Conservation (phyloP, 148 eudicot genomes). For the Limonium bicolor region DNA sequence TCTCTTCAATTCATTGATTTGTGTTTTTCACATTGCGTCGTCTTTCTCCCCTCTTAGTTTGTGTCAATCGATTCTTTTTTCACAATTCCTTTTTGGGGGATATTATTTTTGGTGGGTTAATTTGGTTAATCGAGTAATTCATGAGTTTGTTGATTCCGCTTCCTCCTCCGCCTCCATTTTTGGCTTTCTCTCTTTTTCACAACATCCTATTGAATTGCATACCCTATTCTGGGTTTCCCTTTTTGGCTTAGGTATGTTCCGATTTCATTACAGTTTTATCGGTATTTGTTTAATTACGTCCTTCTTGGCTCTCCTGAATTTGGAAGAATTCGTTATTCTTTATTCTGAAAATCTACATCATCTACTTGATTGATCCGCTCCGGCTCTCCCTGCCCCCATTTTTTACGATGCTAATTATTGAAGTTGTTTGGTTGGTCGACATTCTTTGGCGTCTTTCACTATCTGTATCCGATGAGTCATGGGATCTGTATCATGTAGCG, state of each 20-base stretch:
- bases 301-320: background rate
- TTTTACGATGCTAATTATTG: background rate
- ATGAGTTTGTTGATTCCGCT: background rate
- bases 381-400: no score
- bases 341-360: no score
- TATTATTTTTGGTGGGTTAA: background rate
- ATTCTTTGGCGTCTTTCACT: no score
- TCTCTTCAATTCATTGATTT: background rate
- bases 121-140: background rate
- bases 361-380: no score
- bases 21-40: constrained; percentile 2
- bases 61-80: no score
- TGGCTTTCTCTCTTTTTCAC: constrained; percentile 4
- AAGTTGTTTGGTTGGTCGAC: background rate
- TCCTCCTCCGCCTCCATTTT: constrained; percentile 2
- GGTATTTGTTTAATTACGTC: background rate
- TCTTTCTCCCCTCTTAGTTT: background rate
- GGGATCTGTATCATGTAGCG: no score
- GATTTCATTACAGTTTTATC: background rate
- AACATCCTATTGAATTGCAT: constrained; percentile 2
- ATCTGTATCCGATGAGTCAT: no score
- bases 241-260: background rate
- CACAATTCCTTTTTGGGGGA: background rate
- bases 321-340: background rate
- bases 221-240: constrained; percentile 3